Evolutionary conservation across 2,329 filamentous ascomycete genomes (phyloP).

Genomic region (Ceratocystis cacaofunesta): DNA sequence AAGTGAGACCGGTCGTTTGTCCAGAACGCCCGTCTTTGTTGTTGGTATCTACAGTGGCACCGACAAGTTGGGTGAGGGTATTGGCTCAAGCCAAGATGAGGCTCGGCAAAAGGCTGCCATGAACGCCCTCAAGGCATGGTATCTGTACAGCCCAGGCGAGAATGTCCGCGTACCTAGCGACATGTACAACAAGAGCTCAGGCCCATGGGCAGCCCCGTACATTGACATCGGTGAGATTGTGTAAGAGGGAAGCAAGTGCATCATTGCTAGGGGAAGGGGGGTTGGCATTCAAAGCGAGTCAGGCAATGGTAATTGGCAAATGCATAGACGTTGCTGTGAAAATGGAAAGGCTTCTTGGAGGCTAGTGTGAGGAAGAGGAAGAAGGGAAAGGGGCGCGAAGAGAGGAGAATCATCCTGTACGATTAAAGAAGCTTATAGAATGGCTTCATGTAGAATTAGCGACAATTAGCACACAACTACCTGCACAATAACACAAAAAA

Average conservation of each 20-base stretch:
- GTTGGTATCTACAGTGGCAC: slow-evolving; percentile 85
- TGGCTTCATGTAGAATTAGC: slow-evolving; percentile 17
- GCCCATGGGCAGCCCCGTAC: slow-evolving; percentile 50
- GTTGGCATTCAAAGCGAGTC: not conserved
- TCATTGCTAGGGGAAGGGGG: not conserved
- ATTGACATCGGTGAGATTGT: slow-evolving; percentile 60
- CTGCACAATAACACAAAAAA: not conserved
- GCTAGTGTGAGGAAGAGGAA: not conserved
- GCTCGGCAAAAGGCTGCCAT: slow-evolving; percentile 69
- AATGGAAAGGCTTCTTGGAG: not conserved
- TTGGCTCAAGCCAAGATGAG: slow-evolving; percentile 60
- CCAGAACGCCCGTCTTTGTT: slow-evolving; percentile 76
- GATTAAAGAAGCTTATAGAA: slow-evolving; percentile 17
- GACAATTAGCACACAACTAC: slow-evolving; percentile 14
- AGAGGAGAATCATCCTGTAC: slow-evolving; percentile 15
- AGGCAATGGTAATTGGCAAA: not conserved
- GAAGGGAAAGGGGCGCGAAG: not conserved
- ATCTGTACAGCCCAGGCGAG: slow-evolving; percentile 71
- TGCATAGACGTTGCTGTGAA: not conserved
- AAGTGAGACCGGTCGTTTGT: slow-evolving; percentile 76
- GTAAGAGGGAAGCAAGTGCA: slow-evolving; percentile 21
- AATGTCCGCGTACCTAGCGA: slow-evolving; percentile 54
- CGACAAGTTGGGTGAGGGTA: slow-evolving; percentile 87
- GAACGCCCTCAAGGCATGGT: slow-evolving; percentile 82
- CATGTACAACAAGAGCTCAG: slow-evolving; percentile 45